Conservation (phyloP, 2,329 filamentous ascomycete genomes). For the Ploettnerulaceae sp. region DNA sequence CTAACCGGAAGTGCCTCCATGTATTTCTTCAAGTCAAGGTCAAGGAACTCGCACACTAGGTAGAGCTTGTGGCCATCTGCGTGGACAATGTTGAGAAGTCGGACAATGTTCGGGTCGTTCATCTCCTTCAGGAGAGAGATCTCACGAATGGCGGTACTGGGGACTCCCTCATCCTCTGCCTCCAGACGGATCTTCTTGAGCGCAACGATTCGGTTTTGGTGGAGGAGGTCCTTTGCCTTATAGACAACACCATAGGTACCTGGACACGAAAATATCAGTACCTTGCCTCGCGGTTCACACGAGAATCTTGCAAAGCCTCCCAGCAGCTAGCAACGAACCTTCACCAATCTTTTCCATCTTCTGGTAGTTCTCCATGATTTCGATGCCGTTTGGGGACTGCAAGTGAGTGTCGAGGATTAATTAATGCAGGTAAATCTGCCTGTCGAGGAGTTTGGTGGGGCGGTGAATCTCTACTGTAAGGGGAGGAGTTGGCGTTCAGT, state of each 20-base stretch:
- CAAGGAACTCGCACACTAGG: conserved; percentile 87
- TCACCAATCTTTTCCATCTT: conserved; percentile 96
- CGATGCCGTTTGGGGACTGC: conserved; percentile 11
- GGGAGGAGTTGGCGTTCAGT: conserved; percentile 29
- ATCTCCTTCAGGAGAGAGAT: conserved; percentile 94
- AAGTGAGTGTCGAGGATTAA: conserved; percentile 31
- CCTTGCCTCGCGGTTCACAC: conserved; percentile 2
- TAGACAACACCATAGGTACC: conserved; percentile 95
- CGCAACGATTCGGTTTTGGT: conserved; percentile 80
- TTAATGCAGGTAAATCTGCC: conserved; percentile 29
- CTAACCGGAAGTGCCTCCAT: conserved; percentile 85
- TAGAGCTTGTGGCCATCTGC: conserved; percentile 93
- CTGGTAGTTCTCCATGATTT: conserved; percentile 86
- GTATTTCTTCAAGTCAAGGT: conserved; percentile 90
- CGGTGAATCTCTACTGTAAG: conserved; percentile 29
- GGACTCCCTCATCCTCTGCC: conserved; percentile 90
- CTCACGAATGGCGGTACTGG: conserved; percentile 87
- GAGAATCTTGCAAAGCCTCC: not conserved
- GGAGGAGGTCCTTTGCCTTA: conserved; percentile 82
- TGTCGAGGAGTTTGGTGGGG: conserved; percentile 27
- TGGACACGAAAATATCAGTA: conserved; percentile 37
- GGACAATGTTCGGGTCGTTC: conserved; percentile 86
- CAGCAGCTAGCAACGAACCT: conserved; percentile 52
- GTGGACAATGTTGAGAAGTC: conserved; percentile 86
- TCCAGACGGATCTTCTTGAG: conserved; percentile 95